Conservation (phyloP, 495 filamentous ascomycete species). For the Physcia stellaris region DNA sequence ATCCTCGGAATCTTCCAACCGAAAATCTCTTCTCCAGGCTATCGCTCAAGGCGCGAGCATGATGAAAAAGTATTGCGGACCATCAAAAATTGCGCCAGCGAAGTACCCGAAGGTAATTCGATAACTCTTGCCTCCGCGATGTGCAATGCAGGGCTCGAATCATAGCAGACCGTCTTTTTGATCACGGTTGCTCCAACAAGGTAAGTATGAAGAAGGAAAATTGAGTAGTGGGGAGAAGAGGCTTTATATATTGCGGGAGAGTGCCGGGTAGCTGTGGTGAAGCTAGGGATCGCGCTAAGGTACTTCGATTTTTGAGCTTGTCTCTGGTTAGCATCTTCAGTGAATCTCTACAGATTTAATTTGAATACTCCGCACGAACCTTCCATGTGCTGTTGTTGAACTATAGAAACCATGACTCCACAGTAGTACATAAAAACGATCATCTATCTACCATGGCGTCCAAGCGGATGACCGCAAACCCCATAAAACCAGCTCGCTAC, state of each 20-base stretch:
- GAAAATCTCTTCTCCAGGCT: constrained; percentile 37
- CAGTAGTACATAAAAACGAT: background rate
- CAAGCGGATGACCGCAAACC: constrained; percentile 93
- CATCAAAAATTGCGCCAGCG: constrained; percentile 60
- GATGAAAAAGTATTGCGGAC: constrained; percentile 42
- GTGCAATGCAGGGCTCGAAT: constrained; percentile 64
- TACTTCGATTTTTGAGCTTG: background rate
- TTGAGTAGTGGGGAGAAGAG: background rate
- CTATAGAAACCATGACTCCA: background rate
- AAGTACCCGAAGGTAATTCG: constrained; percentile 55
- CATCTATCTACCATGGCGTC: constrained; percentile 49
- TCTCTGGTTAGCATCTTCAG: background rate
- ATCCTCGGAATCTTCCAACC: background rate
- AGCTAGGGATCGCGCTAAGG: background rate
- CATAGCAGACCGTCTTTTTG: constrained; percentile 39
- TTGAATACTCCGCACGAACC: too few species aligned
- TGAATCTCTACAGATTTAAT: background rate
- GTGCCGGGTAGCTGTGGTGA: background rate
- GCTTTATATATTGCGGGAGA: background rate
- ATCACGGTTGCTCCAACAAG: constrained; percentile 2
- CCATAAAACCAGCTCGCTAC: constrained; percentile 66
- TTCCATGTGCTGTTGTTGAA: too few species aligned
- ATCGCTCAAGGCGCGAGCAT: constrained; percentile 28
- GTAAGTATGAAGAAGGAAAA: constrained; percentile 6
- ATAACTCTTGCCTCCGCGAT: constrained; percentile 52